These are phyloP conservation scores for Phytopythium sindhum DNA, from an alignment of 352 stramenopile genomes.

Conservation along the genomic window DNA sequence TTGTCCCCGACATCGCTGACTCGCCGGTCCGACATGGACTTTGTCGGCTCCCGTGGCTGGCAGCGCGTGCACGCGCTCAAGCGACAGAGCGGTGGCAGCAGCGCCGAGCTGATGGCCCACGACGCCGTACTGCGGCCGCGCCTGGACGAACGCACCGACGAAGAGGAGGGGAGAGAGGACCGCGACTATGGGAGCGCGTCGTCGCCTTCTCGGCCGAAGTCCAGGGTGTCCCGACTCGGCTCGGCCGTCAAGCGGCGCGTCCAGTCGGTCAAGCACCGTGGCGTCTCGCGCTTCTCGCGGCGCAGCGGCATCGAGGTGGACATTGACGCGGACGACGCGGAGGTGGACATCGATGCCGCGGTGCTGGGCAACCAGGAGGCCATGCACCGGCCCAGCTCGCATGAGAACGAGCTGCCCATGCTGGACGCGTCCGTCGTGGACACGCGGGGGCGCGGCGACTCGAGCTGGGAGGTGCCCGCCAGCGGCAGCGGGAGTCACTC, in stretches of 20 bases:
- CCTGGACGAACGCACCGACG: conserved; percentile 4
- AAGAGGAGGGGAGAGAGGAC: conserved; percentile 9
- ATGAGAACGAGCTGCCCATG: conserved; percentile 29
- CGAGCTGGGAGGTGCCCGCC: conserved; percentile 30
- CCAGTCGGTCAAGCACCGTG: conserved; percentile 24
- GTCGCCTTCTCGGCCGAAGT: neutral
- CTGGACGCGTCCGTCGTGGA: conserved; percentile 30
- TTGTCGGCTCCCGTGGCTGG: conserved; percentile 19
- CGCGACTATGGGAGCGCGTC: conserved; percentile 18
- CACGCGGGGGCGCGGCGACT: conserved; percentile 26
- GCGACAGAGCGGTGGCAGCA: conserved; percentile 6
- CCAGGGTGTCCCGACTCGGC: conserved; percentile 18
- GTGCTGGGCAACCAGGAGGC: conserved; percentile 10
- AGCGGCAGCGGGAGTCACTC: neutral
- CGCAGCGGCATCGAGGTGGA: conserved; percentile 6
- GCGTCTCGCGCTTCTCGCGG: conserved; percentile 8
- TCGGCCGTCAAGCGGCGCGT: conserved; percentile 21
- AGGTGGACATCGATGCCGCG: conserved; percentile 6
- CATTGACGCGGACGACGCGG: conserved; percentile 14
- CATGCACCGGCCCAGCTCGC: neutral
- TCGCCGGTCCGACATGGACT: conserved; percentile 31
- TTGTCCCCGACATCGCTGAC: conserved; percentile 4
- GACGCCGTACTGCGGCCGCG: neutral
- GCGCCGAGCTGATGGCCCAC: neutral
- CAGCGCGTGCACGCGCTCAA: conserved; percentile 7